Conservation (phyloP, 2,329 filamentous ascomycete species). For the Colletotrichum godetiae region DNA sequence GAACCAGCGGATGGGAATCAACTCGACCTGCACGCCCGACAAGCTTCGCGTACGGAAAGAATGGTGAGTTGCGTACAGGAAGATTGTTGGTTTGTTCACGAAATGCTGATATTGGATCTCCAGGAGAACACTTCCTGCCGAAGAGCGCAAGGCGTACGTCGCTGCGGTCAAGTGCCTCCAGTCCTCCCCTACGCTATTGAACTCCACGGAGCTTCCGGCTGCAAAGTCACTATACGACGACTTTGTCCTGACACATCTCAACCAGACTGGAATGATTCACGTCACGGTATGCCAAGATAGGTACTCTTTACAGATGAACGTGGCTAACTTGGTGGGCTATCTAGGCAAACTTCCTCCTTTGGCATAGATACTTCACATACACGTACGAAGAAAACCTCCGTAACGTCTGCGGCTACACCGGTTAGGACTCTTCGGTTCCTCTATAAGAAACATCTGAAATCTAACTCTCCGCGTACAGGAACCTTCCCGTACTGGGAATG, state of each 20-base stretch:
- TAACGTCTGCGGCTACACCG: constrained; percentile 29
- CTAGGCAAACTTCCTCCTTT: constrained; percentile 25
- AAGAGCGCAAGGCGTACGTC: constrained; percentile 38
- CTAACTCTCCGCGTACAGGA: background rate
- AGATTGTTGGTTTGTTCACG: background rate
- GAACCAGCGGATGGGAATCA: background rate
- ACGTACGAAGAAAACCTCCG: constrained; percentile 29
- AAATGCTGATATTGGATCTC: background rate
- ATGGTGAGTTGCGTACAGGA: background rate
- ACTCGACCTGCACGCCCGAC: constrained; percentile 12
- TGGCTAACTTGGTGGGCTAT: background rate
- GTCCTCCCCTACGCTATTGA: constrained; percentile 33
- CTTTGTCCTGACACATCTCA: constrained; percentile 35
- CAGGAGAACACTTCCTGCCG: constrained; percentile 38
- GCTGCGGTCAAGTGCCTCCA: constrained; percentile 42
- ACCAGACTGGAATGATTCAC: constrained; percentile 31
- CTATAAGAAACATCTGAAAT: background rate
- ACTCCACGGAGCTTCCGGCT: constrained; percentile 22
- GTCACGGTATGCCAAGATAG: constrained; percentile 5
- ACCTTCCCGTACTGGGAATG: constrained; percentile 33
- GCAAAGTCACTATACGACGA: constrained; percentile 36
- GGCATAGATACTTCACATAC: constrained; percentile 27
- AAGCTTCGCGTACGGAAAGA: constrained; percentile 25
- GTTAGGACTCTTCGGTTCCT: constrained; percentile 26
- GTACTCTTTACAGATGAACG: background rate